Evolutionary conservation across 495 filamentous ascomycete genomes (phyloP).

Genomic region (Cercophora samala): DNA sequence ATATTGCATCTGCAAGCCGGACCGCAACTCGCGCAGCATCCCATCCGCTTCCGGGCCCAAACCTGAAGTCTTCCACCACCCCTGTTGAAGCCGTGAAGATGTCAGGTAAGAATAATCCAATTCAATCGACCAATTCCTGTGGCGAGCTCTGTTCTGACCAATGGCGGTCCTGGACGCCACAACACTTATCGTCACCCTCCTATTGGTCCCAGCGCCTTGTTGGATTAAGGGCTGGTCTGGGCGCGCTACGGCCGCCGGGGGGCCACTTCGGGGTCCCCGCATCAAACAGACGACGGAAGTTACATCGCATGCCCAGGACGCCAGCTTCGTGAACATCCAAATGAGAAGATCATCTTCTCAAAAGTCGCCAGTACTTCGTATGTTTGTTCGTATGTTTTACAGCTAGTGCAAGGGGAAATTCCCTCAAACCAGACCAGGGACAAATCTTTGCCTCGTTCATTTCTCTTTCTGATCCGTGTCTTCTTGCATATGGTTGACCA

Average conservation of each 20-base stretch:
- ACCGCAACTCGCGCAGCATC: neutral
- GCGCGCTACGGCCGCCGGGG: conserved; percentile 5
- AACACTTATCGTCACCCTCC: conserved; percentile 11
- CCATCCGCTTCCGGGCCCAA: neutral
- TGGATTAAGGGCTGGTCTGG: neutral
- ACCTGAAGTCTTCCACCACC: neutral
- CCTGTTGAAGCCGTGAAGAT: neutral
- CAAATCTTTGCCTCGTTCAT: neutral
- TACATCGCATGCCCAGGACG: neutral
- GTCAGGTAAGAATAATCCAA: conserved; percentile 22
- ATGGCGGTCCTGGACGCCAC: conserved; percentile 3
- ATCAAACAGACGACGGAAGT: neutral
- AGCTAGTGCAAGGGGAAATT: neutral
- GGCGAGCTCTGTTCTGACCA: neutral
- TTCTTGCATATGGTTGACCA: neutral
- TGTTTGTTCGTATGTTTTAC: neutral
- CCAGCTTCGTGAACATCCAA: neutral
- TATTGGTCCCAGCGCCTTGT: conserved; percentile 13
- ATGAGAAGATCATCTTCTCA: neutral
- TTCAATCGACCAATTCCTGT: conserved; percentile 17
- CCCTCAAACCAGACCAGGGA: neutral
- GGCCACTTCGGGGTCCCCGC: conserved; percentile 8
- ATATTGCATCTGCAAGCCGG: neutral
- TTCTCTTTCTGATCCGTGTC: conserved; percentile 1
- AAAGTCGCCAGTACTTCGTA: neutral